These are phyloP conservation scores for Trichoderma afroharzianum DNA, from an alignment of 2,329 filamentous ascomycete genomes.

Conservation along the genomic window DNA sequence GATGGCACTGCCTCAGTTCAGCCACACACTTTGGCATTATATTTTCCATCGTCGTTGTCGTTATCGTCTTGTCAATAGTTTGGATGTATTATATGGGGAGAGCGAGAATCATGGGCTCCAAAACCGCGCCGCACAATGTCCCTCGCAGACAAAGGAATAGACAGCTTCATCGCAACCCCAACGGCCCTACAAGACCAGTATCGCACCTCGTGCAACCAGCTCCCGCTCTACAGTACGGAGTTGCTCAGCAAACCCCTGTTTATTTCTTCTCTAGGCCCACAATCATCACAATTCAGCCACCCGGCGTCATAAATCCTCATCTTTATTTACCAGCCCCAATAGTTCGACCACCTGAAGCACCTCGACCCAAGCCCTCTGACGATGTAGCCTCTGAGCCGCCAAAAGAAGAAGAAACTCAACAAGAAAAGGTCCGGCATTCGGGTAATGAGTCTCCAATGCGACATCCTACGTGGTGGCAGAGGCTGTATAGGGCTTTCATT, in stretches of 20 bases:
- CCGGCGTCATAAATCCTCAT: neutral
- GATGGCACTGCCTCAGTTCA: constrained; percentile 39
- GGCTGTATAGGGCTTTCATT: constrained; percentile 26
- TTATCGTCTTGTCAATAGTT: constrained; percentile 28
- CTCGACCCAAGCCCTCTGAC: neutral
- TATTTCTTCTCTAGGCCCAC: neutral
- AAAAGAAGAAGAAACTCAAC: neutral
- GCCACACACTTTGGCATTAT: constrained; percentile 39
- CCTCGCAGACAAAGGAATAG: constrained; percentile 18
- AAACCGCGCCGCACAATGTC: neutral
- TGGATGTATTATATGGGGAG: constrained; percentile 36
- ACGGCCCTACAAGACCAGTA: neutral
- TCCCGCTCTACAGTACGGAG: neutral
- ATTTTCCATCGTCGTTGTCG: constrained; percentile 32
- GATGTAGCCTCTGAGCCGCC: neutral
- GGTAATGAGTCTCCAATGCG: constrained; percentile 13
- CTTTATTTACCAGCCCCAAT: neutral
- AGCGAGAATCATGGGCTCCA: constrained; percentile 12
- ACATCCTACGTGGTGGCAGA: constrained; percentile 28
- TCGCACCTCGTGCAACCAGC: neutral
- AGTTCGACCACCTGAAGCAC: neutral
- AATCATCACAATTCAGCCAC: neutral
- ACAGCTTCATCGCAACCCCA: neutral
- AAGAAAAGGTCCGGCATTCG: neutral
- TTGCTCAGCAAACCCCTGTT: neutral